These are phyloP conservation scores for Breviolum minutum DNA, from an alignment of 73 alveolate species.

Conservation along the genomic window DNA sequence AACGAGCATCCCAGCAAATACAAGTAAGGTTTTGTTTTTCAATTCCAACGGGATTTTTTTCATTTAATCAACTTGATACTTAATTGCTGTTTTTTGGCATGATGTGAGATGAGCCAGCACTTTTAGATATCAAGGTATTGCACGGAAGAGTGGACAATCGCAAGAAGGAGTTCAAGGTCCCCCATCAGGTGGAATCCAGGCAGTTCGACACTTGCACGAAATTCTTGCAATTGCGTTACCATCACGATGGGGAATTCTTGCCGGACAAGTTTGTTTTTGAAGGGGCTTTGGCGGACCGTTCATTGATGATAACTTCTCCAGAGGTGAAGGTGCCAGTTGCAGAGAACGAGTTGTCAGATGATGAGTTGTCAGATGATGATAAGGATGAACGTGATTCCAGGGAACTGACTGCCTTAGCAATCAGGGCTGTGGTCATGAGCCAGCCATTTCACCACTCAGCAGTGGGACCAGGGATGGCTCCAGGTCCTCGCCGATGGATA, in stretches of 20 bases:
- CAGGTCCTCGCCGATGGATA: neutral
- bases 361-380: neutral
- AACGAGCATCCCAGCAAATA: neutral
- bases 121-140: neutral
- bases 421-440: neutral
- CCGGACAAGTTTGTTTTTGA: neutral
- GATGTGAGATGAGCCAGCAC: neutral
- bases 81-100: neutral
- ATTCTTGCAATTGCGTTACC: neutral
- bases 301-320: neutral
- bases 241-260: neutral
- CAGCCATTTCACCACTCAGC: neutral
- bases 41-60: neutral
- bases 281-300: neutral
- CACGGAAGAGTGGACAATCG: neutral
- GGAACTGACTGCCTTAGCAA: neutral
- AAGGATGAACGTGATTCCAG: neutral
- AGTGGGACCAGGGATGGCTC: neutral
- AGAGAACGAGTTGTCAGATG: neutral
- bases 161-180: neutral
- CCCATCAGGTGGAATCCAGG: neutral
- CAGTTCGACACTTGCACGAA: neutral
- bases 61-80: neutral
- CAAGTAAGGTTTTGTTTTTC: neutral
- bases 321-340: neutral